Base-by-base conservation (phyloP, 805 yeast genomes). In the Dipodascus albidus region DNA sequence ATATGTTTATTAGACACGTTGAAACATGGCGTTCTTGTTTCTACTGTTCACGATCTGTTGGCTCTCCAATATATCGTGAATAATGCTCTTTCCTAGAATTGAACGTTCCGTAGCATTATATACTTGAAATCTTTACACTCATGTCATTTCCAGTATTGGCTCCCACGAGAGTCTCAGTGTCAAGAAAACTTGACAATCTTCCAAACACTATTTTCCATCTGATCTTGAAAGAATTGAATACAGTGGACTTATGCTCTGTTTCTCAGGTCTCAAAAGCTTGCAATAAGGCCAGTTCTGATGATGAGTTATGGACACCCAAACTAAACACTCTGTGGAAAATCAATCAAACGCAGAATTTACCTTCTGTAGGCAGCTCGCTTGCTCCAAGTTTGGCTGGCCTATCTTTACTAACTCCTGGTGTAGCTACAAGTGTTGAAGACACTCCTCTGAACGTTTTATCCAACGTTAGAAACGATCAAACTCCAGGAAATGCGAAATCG, bases 231-330 rank as follows among this genome's bases (percentile, higher is more conserved):
- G 44, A 38, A 17, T 19, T 38, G 17, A 38, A 38, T 14, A 38
- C 44, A 4, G 44, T 38, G 3, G 80, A 75, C 53, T 62, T 75
- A 27, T 55, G 74, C 47, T 57, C 62, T 19, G 71, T 75, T 53
- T 64, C 73, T 2, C 66, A 60, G 23, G 72, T 72, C 4, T 72
- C 74, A 14, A 65, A 64, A 55, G 70, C 70, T 59, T 66, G 75
- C 3, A 62, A 67, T 53, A 64, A 62, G 47, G 67, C 75, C 0
- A 75, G 64, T 24, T 69, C 67, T 55, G 69, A 73, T 51, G 70
- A 72, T 23, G 58, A 60, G 23, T 55, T 74, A 31, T 74, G 78
- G 78, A 60, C 68, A 11, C 58, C 66, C 14, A 66, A 67, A 59
- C 61, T 73, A 50, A 62, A 61, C 50, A 60, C 57, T 6, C 65